Base-by-base conservation (phyloP, 495 filamentous ascomycete species). In the Saxispiralis lemnorum region DNA sequence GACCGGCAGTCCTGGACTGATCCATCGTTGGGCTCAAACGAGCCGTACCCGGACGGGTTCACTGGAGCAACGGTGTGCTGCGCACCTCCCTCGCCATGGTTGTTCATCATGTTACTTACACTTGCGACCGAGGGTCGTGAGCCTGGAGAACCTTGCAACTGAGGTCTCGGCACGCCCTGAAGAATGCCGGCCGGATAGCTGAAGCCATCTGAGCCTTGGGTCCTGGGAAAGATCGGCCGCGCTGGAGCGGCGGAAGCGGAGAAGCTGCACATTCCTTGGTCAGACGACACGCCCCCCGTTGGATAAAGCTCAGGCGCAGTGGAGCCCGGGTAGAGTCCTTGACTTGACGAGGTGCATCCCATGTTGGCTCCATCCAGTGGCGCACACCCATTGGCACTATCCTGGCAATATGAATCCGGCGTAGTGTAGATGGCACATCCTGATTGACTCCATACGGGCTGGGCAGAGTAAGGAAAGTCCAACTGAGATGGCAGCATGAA, bases 161-260 rank as follows among this genome's bases (percentile, higher is more conserved):
- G 41, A 45, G 49, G 45, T 18, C 35, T 35, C 36, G 36, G 30
- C 4, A 35, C 30, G 12, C 45, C 35, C 19, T 43, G 39, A n/a
- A 40, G 28, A 5, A 35, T 45, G 32, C 20, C 41, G 9, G 20
- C 40, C 1, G 49, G 40, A 35, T 43, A 33, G 33, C 28, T 45
- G 31, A 40, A 30, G 7, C 38, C 31, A 39, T 17, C 35, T 7
- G 20, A 4, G 15, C 20, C 30, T 36, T 52, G 39, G 6, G 41
- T 48, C 45, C 45, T 35, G n/a, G 49, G 45, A 2, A 48, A 37
- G 20, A 48, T 32, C 40, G 49, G 49, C 44, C 45, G 17, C 33
- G 24, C 24, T 28, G 24, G 24, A 9, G 24, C 24, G 9, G 24
- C 24, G 24, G 4, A 9, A 9, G 24, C 24, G 24, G 24, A 9